A percentile compares a stretch with the other conserved stretches of the same genome.
These are phyloP conservation scores for Fusarium sp. DNA, from an alignment of 2,329 filamentous ascomycete genomes.

Conservation along the genomic window DNA sequence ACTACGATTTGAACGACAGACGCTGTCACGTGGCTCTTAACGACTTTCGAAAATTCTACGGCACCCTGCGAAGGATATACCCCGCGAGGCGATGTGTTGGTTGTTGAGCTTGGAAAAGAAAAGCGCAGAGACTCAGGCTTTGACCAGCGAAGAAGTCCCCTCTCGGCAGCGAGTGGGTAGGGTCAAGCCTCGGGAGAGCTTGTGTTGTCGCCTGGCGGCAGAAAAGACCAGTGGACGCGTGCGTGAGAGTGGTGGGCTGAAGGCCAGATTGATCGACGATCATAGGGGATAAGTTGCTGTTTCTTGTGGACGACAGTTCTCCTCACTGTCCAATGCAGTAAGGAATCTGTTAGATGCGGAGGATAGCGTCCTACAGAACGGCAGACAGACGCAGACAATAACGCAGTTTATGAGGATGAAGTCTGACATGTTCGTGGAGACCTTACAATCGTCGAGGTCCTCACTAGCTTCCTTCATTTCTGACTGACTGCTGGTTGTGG, in stretches of 20 bases:
- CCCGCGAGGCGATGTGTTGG: slow-evolving; percentile 57
- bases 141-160: slow-evolving; percentile 43
- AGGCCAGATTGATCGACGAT: slow-evolving; percentile 51
- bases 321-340: slow-evolving; percentile 4
- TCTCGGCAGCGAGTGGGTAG: slow-evolving; percentile 33
- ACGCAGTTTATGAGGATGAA: slow-evolving; percentile 13
- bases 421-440: slow-evolving; percentile 11
- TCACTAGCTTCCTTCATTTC: slow-evolving; percentile 19
- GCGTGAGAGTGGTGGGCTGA: slow-evolving; percentile 55
- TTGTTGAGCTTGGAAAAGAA: slow-evolving; percentile 55
- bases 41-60: slow-evolving; percentile 55
- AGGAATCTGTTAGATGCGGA: slow-evolving; percentile 32
- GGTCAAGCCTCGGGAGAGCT: slow-evolving; percentile 49
- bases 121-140: slow-evolving; percentile 51
- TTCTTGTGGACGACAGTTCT: slow-evolving; percentile 40
- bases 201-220: slow-evolving; percentile 46
- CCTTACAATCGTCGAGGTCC: slow-evolving; percentile 25
- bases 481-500: slow-evolving; percentile 36
- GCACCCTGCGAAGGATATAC: slow-evolving; percentile 61
- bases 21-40: slow-evolving; percentile 57
- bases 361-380: slow-evolving; percentile 41
- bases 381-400: slow-evolving; percentile 39
- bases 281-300: slow-evolving; percentile 47
- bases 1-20: slow-evolving; percentile 56
- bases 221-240: slow-evolving; percentile 51